Conservation (phyloP, 1,139 yeast genomes). For the Hemisphaericaspora xylofermentans region DNA sequence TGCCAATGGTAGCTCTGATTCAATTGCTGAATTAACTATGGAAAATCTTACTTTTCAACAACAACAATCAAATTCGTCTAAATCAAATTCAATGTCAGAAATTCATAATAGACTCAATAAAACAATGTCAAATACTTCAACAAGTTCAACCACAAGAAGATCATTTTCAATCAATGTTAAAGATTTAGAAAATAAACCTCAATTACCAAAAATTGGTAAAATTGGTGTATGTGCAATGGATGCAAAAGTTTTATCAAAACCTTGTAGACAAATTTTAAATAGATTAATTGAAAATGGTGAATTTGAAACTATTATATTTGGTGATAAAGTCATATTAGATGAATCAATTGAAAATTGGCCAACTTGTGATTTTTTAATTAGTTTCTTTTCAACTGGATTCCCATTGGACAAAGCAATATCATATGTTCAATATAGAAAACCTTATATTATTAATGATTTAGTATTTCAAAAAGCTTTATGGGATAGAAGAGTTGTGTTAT, state of each 20-base stretch:
- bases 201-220: constrained; percentile 77
- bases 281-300: constrained; percentile 90
- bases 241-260: constrained; percentile 91
- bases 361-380: constrained; percentile 90
- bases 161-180: constrained; percentile 44
- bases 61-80: constrained; percentile 3
- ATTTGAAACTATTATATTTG: constrained; percentile 94
- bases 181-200: constrained; percentile 37
- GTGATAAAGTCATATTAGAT: constrained; percentile 94
- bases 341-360: constrained; percentile 97
- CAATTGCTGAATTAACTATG: background rate
- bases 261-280: constrained; percentile 88
- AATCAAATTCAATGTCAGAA: constrained; percentile 11
- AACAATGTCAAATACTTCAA: constrained; percentile 36
- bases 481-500: constrained; percentile 90
- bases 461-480: constrained; percentile 89
- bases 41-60: constrained; percentile 4
- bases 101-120: constrained; percentile 23
- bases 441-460: constrained; percentile 85
- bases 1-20: constrained; percentile 11
- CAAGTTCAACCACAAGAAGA: constrained; percentile 31
- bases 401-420: constrained; percentile 94
- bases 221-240: constrained; percentile 99
- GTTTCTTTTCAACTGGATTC: constrained; percentile 93
- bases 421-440: constrained; percentile 86